phyloP scores from a whole-genome alignment of 441 rosid genomes.

The Adansonia rubrostipa region DNA sequence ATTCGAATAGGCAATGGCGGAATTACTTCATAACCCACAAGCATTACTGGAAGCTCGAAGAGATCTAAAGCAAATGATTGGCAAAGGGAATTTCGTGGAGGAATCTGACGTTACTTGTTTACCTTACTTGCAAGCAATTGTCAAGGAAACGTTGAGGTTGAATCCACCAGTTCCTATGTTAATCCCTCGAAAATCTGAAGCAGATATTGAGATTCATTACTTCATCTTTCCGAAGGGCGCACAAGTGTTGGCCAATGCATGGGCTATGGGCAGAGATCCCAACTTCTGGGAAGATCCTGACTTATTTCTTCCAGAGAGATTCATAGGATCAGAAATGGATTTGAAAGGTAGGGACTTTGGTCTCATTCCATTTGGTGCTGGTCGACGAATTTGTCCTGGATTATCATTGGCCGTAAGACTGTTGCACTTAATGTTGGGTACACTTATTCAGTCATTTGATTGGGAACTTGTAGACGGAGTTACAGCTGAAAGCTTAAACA shows the following conservation, averaged over 20 bases:
- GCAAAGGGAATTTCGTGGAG: constrained; percentile 36
- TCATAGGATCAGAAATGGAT: constrained; percentile 43
- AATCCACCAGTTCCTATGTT: constrained; percentile 46
- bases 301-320: constrained; percentile 56
- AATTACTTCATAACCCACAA: constrained; percentile 52
- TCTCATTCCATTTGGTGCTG: constrained; percentile 50
- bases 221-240: constrained; percentile 41
- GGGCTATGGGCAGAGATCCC: constrained; percentile 60
- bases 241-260: constrained; percentile 46
- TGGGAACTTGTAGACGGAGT: constrained; percentile 49
- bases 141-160: constrained; percentile 52
- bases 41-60: constrained; percentile 35
- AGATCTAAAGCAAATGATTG: constrained; percentile 38
- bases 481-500: constrained; percentile 28
- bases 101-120: constrained; percentile 35
- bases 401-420: constrained; percentile 45
- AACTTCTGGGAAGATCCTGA: constrained; percentile 46
- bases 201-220: constrained; percentile 34
- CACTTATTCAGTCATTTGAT: constrained; percentile 40
- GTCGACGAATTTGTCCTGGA: constrained; percentile 59
- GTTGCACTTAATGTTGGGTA: constrained; percentile 46
- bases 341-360: constrained; percentile 46
- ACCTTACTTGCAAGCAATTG: constrained; percentile 43
- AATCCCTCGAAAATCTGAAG: constrained; percentile 33
- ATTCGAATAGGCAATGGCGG: constrained; percentile 67